Evolutionary conservation across 108 stramenopile genomes (phyloP).

Genomic region (Chaetoceros muelleri): DNA sequence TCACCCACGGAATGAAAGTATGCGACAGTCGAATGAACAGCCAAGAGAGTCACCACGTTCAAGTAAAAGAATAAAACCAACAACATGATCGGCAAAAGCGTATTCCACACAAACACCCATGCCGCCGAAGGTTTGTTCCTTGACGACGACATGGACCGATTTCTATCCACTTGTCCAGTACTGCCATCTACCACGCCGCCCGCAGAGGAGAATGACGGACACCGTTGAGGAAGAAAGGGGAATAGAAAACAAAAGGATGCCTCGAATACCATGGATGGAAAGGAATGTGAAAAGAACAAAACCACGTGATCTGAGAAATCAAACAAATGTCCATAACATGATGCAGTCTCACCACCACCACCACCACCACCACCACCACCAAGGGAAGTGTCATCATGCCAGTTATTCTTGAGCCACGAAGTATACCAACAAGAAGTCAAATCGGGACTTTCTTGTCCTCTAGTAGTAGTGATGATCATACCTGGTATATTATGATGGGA

Average conservation of each 20-base stretch:
- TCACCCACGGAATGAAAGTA: conserved; percentile 69
- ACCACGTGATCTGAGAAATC: conserved; percentile 88
- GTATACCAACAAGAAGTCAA: no score
- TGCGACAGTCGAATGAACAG: conserved; percentile 49
- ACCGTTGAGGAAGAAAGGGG: conserved; percentile 31
- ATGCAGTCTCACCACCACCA: not conserved
- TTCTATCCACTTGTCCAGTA: no score
- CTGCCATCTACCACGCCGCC: no score
- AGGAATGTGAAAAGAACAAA: conserved; percentile 64
- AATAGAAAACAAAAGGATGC: conserved; percentile 29
- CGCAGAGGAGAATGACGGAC: no score
- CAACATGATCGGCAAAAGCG: conserved; percentile 18
- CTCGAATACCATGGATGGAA: conserved; percentile 56
- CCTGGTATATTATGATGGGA: no score
- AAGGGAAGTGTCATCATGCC: no score
- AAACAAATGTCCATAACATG: conserved; percentile 49
- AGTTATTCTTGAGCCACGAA: no score
- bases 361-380: no score
- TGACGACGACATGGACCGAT: not conserved
- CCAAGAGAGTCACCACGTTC: conserved; percentile 50
- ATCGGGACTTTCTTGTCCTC: no score
- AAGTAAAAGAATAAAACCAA: conserved; percentile 38
- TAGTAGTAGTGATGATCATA: no score
- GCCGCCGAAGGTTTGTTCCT: not conserved
- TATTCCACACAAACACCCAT: not conserved